Base-by-base conservation (phyloP, 306 rosid species). In the Castanospermum australe region DNA sequence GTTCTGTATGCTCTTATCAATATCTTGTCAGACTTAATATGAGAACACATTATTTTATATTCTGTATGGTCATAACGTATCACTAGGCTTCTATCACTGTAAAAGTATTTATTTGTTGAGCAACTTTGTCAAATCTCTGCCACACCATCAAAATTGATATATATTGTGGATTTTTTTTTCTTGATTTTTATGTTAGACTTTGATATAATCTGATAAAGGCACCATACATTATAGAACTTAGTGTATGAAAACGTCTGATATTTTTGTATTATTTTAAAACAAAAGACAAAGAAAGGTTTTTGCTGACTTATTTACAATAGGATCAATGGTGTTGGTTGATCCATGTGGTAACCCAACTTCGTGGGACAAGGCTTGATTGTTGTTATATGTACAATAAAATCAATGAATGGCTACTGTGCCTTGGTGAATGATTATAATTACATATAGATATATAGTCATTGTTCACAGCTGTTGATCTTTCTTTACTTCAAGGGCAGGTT, bases 401-500 rank as follows among this genome's bases (percentile, higher is more conserved):
- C 36, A 17, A 14, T 70, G 87, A 76, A 50, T 57, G 66, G 35
- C 15, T 36, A 22, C 78, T 5, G n/a, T 70, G 68, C 51, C 85
- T 64, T 88, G 35, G 38, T 83, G 76, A 59, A 67, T 25, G 59
- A 45, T 55, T 62, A 24, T 72, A 74, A 52, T 77, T 62, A n/a
- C 50, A 25, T 62, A 24, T 72, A 74, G 47, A 73, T 62, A n/a
- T 39, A 25, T 55, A 81, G 59, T 80, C 48, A 11, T 81, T 62
- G 45, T 72, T 64, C 51, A 67, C 38, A 73, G 38, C 68, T 17
- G 83, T 75, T 84, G 59, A 84, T 77, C 13, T 65, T 55, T 51
- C 63, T 73, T 51, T 48, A 68, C 47, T 52, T 78, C 18, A 36
- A 76, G 80, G 50, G 60, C 88, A 94, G 99, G 86, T 92, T 92